Evolutionary conservation across 768 basidiomycete genomes (phyloP).

Genomic region (Serendipita indica): DNA sequence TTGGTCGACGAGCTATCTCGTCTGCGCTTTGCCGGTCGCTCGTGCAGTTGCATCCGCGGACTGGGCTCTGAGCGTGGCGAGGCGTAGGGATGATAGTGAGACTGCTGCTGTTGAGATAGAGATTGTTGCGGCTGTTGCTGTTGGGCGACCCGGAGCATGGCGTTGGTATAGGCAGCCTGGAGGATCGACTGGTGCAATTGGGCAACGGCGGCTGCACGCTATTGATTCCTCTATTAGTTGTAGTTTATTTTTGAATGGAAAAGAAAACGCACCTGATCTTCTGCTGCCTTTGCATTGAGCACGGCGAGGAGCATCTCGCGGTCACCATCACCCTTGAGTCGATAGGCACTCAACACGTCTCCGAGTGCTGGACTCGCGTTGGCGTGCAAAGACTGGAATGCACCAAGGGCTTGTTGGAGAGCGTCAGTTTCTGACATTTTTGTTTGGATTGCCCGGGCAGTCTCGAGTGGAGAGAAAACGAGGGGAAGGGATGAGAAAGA

Average conservation of each 20-base stretch:
- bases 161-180: neutral
- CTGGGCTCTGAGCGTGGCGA: neutral
- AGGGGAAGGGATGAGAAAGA: no score
- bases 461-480: no score
- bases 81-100: neutral
- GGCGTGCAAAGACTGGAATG: slow-evolving; percentile 35
- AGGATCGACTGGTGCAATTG: neutral
- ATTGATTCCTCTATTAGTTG: neutral
- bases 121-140: neutral
- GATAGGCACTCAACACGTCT: slow-evolving; percentile 78
- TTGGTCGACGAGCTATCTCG: neutral
- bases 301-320: slow-evolving; percentile 82
- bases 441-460: no score
- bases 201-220: neutral
- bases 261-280: slow-evolving; percentile 61
- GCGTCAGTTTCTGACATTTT: no score
- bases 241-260: no score
- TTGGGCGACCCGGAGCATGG: neutral
- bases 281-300: slow-evolving; percentile 82
- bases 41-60: neutral
- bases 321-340: slow-evolving; percentile 77
- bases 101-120: neutral
- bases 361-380: slow-evolving; percentile 64
- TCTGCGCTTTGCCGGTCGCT: neutral
- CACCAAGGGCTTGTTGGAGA: neutral